Conservation (phyloP, 2,329 filamentous ascomycete species). For the Alternaria sp. region DNA sequence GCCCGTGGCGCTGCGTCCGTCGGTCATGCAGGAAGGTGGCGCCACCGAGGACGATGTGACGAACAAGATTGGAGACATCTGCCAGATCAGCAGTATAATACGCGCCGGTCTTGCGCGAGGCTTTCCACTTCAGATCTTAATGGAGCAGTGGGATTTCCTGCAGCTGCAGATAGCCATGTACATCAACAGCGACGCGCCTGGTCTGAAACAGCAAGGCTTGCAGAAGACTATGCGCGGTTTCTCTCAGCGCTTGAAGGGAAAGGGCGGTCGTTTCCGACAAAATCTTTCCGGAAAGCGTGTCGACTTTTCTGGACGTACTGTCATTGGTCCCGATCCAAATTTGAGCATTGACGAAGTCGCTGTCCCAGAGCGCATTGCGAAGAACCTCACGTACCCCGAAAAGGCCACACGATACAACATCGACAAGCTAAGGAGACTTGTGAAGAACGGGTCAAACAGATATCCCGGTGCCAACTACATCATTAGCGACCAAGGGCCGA, state of each 20-base stretch:
- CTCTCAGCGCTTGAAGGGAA: constrained; percentile 94
- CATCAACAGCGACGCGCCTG: constrained; percentile 95
- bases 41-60: constrained; percentile 98
- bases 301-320: constrained; percentile 95
- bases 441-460: constrained; percentile 76
- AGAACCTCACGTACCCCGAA: constrained; percentile 95
- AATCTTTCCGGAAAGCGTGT: constrained; percentile 98
- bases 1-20: constrained; percentile 91
- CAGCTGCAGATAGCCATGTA: constrained; percentile 97
- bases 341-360: constrained; percentile 92
- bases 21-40: constrained; percentile 89
- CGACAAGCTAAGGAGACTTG: constrained; percentile 76
- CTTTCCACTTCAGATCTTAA: constrained; percentile 84
- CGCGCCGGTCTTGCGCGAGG: constrained; percentile 83
- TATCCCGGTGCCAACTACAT: constrained; percentile 92
- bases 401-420: constrained; percentile 85
- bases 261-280: constrained; percentile 95
- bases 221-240: constrained; percentile 92
- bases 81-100: constrained; percentile 89
- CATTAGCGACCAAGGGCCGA: constrained; percentile 64
- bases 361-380: constrained; percentile 89
- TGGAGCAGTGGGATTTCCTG: constrained; percentile 98
- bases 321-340: constrained; percentile 97
- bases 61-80: constrained; percentile 94
- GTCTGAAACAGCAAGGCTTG: constrained; percentile 85